phyloP scores from a whole-genome alignment of 441 rosid genomes.

The Gossypium davidsonii region DNA sequence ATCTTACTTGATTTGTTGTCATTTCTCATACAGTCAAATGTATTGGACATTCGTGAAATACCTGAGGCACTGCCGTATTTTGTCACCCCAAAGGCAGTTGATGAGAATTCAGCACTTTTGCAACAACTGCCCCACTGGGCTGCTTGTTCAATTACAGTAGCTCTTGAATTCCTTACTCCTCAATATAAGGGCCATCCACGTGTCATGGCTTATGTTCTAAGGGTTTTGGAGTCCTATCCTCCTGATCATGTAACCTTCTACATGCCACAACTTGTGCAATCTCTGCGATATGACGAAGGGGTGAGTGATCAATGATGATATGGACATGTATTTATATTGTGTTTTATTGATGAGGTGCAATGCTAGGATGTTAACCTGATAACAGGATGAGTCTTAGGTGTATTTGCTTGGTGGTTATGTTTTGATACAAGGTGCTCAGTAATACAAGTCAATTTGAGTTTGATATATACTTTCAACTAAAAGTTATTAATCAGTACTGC shows the following conservation, averaged over 20 bases:
- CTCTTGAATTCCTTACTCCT: constrained; percentile 87
- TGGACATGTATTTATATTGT: constrained; percentile 4
- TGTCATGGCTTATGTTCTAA: constrained; percentile 96
- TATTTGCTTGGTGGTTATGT: background rate
- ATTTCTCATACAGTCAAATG: constrained; percentile 53
- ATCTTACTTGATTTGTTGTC: background rate
- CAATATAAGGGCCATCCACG: constrained; percentile 95
- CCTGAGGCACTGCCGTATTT: constrained; percentile 94
- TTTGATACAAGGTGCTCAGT: background rate
- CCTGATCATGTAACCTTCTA: constrained; percentile 91
- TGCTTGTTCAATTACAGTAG: constrained; percentile 92
- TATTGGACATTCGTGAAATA: constrained; percentile 62
- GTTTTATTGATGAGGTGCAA: background rate
- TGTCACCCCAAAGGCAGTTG: constrained; percentile 89
- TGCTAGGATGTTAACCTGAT: constrained; percentile 8
- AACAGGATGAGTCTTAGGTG: background rate
- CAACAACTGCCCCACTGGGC: constrained; percentile 99
- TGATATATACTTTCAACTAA: background rate
- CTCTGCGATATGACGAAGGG: constrained; percentile 87
- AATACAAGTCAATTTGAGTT: background rate
- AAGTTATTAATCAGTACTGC: background rate
- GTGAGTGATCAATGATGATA: constrained; percentile 34
- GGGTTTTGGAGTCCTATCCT: constrained; percentile 97
- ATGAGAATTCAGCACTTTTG: constrained; percentile 78
- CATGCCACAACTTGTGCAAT: constrained; percentile 99